Percentiles rank a stretch among this genome's conserved stretches.
phyloP scores from a whole-genome alignment of 192 early-diverging fungal genomes.

The Geosiphon pyriformis region DNA sequence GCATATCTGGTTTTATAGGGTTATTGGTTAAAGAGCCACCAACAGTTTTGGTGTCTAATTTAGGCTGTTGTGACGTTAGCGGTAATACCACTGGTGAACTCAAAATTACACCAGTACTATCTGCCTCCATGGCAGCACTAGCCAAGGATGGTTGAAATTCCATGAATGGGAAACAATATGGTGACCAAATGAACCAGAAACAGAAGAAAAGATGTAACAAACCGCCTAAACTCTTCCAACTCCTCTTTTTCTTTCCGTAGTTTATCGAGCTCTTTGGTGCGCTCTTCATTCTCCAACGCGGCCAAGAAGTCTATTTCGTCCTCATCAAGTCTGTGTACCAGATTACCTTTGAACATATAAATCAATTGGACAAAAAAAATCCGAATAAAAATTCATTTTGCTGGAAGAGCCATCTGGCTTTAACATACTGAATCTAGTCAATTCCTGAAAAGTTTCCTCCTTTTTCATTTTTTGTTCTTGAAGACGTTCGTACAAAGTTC shows the following conservation, averaged over 20 bases:
- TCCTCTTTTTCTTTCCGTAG: conserved; percentile 39
- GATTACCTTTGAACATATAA: conserved; percentile 41
- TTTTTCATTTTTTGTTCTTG: conserved; percentile 64
- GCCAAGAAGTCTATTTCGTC: conserved; percentile 69
- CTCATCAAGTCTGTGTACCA: conserved; percentile 59
- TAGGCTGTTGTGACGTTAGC: neutral
- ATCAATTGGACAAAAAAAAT: too few species aligned
- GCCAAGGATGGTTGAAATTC: neutral
- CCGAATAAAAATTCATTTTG: too few species aligned
- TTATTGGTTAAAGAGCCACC: neutral
- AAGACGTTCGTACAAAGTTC: conserved; percentile 69
- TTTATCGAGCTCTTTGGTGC: conserved; percentile 36
- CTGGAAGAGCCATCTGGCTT: too few species aligned
- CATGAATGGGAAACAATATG: neutral
- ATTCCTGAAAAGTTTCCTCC: conserved; percentile 56
- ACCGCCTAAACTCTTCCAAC: conserved; percentile 47
- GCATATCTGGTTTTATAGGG: neutral
- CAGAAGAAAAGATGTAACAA: conserved; percentile 24
- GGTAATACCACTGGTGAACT: neutral
- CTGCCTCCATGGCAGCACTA: conserved; percentile 21
- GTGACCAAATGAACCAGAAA: neutral
- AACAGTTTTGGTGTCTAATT: neutral
- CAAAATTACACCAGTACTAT: neutral
- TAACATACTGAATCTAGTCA: conserved; percentile 44
- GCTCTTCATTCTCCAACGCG: conserved; percentile 47